Conservation (phyloP, 805 yeast genomes). For the Saccharomyces cerevisiae region DNA sequence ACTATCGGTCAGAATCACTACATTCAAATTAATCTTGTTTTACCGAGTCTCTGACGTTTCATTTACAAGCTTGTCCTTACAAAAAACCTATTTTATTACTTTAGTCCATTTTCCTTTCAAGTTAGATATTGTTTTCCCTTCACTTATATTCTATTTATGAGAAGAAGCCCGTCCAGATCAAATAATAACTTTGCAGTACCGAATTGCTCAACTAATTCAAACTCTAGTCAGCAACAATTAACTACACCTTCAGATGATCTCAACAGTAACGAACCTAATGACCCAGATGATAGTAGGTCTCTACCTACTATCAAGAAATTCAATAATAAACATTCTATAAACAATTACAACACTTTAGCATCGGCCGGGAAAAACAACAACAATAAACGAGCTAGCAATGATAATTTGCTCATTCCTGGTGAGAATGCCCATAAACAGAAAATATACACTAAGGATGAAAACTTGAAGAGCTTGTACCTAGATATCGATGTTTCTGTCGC, state of each 20-base stretch:
- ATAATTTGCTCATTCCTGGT: background rate
- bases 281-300: slow-evolving; percentile 42
- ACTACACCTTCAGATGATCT: slow-evolving; percentile 29
- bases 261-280: slow-evolving; percentile 34
- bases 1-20: background rate
- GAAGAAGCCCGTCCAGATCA: slow-evolving; percentile 59
- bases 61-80: background rate
- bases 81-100: background rate
- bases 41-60: background rate
- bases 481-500: slow-evolving; percentile 32
- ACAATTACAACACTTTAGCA: slow-evolving; percentile 3
- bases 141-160: slow-evolving; percentile 34
- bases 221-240: slow-evolving; percentile 20
- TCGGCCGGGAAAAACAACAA: background rate
- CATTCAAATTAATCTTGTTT: background rate
- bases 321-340: slow-evolving; percentile 4
- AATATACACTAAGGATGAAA: background rate
- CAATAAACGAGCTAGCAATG: background rate
- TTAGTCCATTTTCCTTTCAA: background rate
- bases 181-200: slow-evolving; percentile 33
- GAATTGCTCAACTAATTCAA: slow-evolving; percentile 24
- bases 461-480: slow-evolving; percentile 9
- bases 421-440: background rate
- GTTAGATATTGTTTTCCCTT: background rate
- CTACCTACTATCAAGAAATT: slow-evolving; percentile 31